Evolutionary conservation across 129 eudicot species (phyloP), one percentile per base, ranked within the genome.

Genomic region (Saussurea involucrata): DNA sequence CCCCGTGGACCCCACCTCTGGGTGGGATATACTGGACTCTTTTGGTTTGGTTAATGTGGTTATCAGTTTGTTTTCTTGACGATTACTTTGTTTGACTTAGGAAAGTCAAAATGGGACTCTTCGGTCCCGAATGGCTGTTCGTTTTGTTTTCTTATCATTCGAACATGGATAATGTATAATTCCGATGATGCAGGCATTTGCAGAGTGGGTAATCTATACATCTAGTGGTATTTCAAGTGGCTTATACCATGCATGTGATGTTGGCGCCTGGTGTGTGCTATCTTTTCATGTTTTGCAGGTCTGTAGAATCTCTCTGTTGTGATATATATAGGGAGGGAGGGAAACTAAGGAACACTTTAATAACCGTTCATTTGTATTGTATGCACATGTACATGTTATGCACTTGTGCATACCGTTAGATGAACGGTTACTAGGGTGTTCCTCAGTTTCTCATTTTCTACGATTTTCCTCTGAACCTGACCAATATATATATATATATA

Each of bases 221-320:
- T 78, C 86, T 44, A 94, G 98, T 72, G 97, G 98, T 6, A 81
- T 89, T 63, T 87, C 98, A 33, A 94, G 97, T 66, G 98, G 89
- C 24, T 55, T 94, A 29, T 91, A 94, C 78, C 97, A 94, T 80
- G 91, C 97, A 12, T 94, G 98, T 80, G 98, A 91, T 73, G 93
- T 94, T 6, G 97, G 97, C 69, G 81, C 87, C 55, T 89, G 96
- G 96, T 93, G 98, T 72, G 83, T 89, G 36, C 68, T 93, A 27
- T 33, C 82, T 31, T 89, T 75, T 77, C 90, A 63, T 74, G 87
- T 83, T 71, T 84, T 91, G 63, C 97, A 93, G 96, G 98, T 93
- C 81, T 25, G 53, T 58, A 69, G 21, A 70, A 34, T 24, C 32
- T 69, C 27, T 11, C 4, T 33, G 0, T 53, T 28, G 8, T 49